Evolutionary conservation across 2,329 filamentous ascomycete species (phyloP), one percentile per base, ranked within the genome.

Genomic region (Arachnomyces sp.): DNA sequence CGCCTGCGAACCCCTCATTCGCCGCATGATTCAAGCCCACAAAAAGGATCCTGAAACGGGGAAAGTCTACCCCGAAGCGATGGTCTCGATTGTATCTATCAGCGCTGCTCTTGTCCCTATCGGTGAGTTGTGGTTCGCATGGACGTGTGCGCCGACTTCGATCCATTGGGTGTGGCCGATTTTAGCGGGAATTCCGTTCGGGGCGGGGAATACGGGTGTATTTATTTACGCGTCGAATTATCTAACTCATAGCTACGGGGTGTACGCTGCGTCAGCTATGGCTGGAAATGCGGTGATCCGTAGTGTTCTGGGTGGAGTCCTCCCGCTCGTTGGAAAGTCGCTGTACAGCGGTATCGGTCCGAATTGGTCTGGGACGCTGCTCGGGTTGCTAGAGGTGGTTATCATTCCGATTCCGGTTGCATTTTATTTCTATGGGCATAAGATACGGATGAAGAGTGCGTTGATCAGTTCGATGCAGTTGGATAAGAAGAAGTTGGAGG

Each of bases 211-310:
- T 52, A 80, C 76, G 7, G 72, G 79, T 2, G 78, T 84, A 29
- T 93, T 93, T 65, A 89, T 93, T 54, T 92, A 93, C 54, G 77
- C 81, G 0, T 77, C 74, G 4, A 92, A 87, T 52, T 94, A 93
- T 57, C 67, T 94, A 3, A 84, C 85, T 0, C 74, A 82, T 35
- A 77, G 79, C 5, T 93, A 93, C 50, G 81, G 81, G 3, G 82
- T 92, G 50, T 93, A 88, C 56, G 80, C 86, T 1, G 86, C 87
- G 1, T 84, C 79, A 2, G 86, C 87, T 0, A 68, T 93, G 28
- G 85, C 86, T 0, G 83, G 84, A 0, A 93, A 92, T 50, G 77
- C 82, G 0, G 82, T 93, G 2, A 70, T 86, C 12, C 70, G 87
- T 28, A 82, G 76, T 42, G 57, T 83, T 5, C 70, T 89, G 40